Evolutionary conservation across 1,284 basidiomycete species (phyloP).

Genomic region (Boletellus deceptivus): DNA sequence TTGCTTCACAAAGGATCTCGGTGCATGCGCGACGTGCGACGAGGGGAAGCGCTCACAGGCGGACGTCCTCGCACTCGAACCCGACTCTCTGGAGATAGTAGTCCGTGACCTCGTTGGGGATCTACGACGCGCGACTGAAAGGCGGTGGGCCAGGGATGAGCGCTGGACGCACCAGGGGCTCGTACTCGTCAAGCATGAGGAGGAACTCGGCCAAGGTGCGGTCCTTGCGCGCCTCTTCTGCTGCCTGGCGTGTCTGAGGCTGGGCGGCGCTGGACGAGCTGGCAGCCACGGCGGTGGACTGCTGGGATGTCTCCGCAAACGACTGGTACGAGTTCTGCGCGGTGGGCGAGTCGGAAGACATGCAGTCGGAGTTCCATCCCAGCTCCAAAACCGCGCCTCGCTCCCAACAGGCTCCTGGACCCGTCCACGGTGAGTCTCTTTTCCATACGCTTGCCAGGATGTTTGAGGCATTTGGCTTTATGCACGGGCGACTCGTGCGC

Average conservation of each 20-base stretch:
- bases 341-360: conserved; percentile 35
- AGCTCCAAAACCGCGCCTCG: conserved; percentile 20
- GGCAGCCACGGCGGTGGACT: conserved; percentile 13
- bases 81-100: conserved; percentile 96
- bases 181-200: conserved; percentile 94
- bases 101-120: conserved; percentile 97
- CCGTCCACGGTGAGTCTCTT: conserved; percentile 13
- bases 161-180: conserved; percentile 73
- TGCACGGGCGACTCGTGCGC: conserved; percentile 52
- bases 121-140: conserved; percentile 47
- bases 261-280: conserved; percentile 18
- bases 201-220: conserved; percentile 92
- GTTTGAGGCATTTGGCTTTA: conserved; percentile 95
- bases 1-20: conserved; percentile 54
- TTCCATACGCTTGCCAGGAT: conserved; percentile 47
- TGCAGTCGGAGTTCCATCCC: conserved; percentile 30
- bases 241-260: conserved; percentile 60
- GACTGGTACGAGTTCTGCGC: conserved; percentile 24
- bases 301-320: conserved; percentile 23
- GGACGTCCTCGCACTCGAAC: conserved; percentile 93
- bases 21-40: neutral
- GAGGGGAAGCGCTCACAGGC: conserved; percentile 58
- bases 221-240: conserved; percentile 86
- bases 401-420: too few relatives aligned
- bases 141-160: neutral